A percentile compares a stretch with the other conserved stretches of the same genome.
These are phyloP conservation scores for Oxalis stricta DNA, from an alignment of 441 rosid genomes.

Conservation along the genomic window DNA sequence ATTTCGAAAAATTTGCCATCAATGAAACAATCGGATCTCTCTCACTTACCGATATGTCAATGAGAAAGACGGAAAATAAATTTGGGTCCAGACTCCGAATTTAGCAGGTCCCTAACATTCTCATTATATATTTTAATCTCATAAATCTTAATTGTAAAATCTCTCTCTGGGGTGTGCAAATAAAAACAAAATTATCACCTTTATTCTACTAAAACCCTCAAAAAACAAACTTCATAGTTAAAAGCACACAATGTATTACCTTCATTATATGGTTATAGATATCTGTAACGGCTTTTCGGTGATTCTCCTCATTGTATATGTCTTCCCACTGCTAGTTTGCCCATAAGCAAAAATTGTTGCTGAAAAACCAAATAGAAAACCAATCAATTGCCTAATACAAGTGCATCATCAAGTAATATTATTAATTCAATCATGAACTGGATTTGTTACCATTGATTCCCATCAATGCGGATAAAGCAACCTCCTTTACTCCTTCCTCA, in stretches of 20 bases:
- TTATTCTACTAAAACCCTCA: not conserved
- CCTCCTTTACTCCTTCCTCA: conserved; percentile 93
- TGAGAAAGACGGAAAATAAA: too few species aligned
- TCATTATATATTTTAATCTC: conserved; percentile 95
- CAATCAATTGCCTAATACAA: not conserved
- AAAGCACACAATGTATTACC: conserved; percentile 27
- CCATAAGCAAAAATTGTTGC: conserved; percentile 98
- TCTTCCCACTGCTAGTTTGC: conserved; percentile 98
- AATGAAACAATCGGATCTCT: too few species aligned
- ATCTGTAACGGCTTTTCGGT: conserved; percentile 93
- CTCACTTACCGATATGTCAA: too few species aligned
- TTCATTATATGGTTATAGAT: conserved; percentile 76
- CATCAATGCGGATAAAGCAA: conserved; percentile 88
- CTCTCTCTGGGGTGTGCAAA: conserved; percentile 83
- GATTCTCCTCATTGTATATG: conserved; percentile 94
- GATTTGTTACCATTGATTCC: conserved; percentile 73
- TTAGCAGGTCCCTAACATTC: conserved; percentile 77
- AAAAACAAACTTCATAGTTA: not conserved
- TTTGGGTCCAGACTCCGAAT: conserved; percentile 80
- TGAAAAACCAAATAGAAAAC: conserved; percentile 10
- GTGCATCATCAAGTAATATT: not conserved
- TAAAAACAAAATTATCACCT: conserved; percentile 8
- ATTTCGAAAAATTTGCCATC: too few species aligned
- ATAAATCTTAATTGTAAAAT: conserved; percentile 81
- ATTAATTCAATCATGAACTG: not conserved